Percentiles rank a stretch among this genome's conserved stretches.
Evolutionary conservation across 139 green algal genomes (phyloP).

Genomic region (Tetraselmis chui): DNA sequence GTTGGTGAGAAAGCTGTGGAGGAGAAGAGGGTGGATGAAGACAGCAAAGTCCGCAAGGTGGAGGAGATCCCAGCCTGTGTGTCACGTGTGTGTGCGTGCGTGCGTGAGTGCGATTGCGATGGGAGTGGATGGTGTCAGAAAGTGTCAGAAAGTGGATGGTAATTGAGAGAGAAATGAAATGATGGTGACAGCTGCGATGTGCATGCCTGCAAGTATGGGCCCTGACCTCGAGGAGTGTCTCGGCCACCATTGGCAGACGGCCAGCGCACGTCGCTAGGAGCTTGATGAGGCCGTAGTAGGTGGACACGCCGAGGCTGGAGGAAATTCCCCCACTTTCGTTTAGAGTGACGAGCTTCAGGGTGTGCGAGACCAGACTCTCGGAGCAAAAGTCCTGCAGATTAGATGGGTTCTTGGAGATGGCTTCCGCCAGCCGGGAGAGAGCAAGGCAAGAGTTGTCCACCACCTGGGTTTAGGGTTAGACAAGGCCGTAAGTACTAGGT

Average conservation of each 20-base stretch:
- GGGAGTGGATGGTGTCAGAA: too few species aligned
- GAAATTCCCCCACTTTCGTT: conserved; percentile 48
- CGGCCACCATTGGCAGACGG: conserved; percentile 45
- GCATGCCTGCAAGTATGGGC: background rate
- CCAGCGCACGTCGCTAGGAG: conserved; percentile 61
- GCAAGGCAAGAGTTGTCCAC: conserved; percentile 83
- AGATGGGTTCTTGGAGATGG: conserved; percentile 32
- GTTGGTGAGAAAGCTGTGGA: conserved; percentile 8
- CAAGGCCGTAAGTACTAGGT: too few species aligned
- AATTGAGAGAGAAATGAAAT: too few species aligned
- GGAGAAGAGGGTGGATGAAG: conserved; percentile 47
- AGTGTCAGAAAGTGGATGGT: too few species aligned
- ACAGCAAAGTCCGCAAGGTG: conserved; percentile 49
- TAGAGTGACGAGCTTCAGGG: conserved; percentile 59
- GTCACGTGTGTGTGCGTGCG: too few species aligned
- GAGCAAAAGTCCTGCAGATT: conserved; percentile 58
- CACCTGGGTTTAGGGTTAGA: conserved; percentile 63
- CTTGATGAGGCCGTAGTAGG: conserved; percentile 77
- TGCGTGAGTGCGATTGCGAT: too few species aligned
- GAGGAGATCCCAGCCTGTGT: conserved; percentile 30
- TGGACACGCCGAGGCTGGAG: conserved; percentile 56
- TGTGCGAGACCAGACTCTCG: conserved; percentile 62
- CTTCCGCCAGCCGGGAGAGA: conserved; percentile 71
- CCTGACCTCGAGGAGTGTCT: conserved; percentile 49
- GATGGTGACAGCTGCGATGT: background rate